Evolutionary conservation across 768 basidiomycete species (phyloP), one percentile per base, ranked within the genome.

Genomic region (Russula griseocarnosa): DNA sequence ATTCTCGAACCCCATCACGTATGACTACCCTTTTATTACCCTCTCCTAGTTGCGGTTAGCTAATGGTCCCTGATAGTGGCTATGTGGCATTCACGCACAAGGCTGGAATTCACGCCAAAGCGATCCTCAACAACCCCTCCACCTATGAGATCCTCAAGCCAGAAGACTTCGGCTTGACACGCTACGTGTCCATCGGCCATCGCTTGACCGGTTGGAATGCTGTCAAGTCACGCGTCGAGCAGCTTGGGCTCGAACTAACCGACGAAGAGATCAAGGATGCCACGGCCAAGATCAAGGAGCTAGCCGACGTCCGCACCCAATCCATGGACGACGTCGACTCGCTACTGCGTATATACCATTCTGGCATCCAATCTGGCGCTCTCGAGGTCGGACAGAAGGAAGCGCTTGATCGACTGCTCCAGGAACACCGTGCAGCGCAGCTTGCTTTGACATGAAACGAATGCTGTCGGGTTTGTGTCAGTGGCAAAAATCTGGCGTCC

Each of bases 61-160:
- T 61, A 26, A 55, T 20, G 24, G 44, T 16, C 55, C 57, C 20
- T 13, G 11, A 49, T 47, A 98, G 95, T 61, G 97, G 97, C 18
- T 99, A 98, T 78, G 98, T 97, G 73, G 97, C 97, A 4, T 99
- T 99, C 81, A 99, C 97, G 30, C 97, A 98, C 87, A 98, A 99
- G 87, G 97, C 97, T 24, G 97, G 97, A 74, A 99, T 99, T 68
- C 97, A 99, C 77, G 97, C 97, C 79, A 99, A 99, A 83, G 97
- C 97, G 44, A 99, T 99, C 76, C 85, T 95, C 67, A 97, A 98
- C 80, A 99, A 99, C 82, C 97, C 97, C 2, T 92, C 90, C 71
- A 99, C 97, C 11, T 99, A 98, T 77, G 96, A 99, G 78, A 98
- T 98, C 75, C 85, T 97, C 76, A 98, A 94, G 85, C 97, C 97